phyloP scores from a whole-genome alignment of 2,329 filamentous ascomycete genomes.

The Helotiales sp. region DNA sequence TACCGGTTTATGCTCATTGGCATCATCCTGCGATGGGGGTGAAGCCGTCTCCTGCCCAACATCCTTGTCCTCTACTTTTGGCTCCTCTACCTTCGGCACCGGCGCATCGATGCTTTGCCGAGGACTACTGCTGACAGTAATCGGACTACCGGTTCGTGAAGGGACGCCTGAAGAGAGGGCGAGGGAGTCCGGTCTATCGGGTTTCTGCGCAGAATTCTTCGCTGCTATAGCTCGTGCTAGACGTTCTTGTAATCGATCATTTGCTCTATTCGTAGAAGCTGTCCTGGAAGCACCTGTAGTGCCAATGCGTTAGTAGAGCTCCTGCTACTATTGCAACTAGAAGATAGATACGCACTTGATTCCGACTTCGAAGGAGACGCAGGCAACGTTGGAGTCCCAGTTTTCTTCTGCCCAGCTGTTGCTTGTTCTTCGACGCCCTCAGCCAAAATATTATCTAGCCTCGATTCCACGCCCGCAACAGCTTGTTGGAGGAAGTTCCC shows the following conservation, averaged over 20 bases:
- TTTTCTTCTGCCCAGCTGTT: slow-evolving; percentile 45
- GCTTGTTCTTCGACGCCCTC: slow-evolving; percentile 66
- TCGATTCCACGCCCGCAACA: slow-evolving; percentile 91
- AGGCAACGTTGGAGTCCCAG: slow-evolving; percentile 46
- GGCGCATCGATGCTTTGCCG: slow-evolving; percentile 52
- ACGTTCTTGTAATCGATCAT: slow-evolving; percentile 86
- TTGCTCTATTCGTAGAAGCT: slow-evolving; percentile 67
- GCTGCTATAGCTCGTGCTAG: slow-evolving; percentile 86
- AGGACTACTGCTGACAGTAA: slow-evolving; percentile 49
- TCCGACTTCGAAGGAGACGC: slow-evolving; percentile 43
- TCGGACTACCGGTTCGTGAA: slow-evolving; percentile 59
- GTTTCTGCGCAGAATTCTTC: slow-evolving; percentile 57
- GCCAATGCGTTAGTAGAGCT: slow-evolving; percentile 29
- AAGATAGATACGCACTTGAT: slow-evolving; percentile 42
- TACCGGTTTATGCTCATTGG: not conserved
- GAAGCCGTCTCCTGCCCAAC: not conserved
- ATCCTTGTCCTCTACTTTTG: slow-evolving; percentile 20
- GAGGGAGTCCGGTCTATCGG: slow-evolving; percentile 53
- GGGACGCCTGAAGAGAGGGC: slow-evolving; percentile 53
- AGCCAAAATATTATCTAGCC: slow-evolving; percentile 87
- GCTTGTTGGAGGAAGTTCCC: slow-evolving; percentile 85
- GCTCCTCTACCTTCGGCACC: not conserved
- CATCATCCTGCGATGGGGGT: not conserved
- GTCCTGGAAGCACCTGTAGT: slow-evolving; percentile 60
- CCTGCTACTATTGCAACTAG: not conserved